Evolutionary conservation across 2,329 filamentous ascomycete species (phyloP), one percentile per base, ranked within the genome.

Genomic region (Didymella exigua): DNA sequence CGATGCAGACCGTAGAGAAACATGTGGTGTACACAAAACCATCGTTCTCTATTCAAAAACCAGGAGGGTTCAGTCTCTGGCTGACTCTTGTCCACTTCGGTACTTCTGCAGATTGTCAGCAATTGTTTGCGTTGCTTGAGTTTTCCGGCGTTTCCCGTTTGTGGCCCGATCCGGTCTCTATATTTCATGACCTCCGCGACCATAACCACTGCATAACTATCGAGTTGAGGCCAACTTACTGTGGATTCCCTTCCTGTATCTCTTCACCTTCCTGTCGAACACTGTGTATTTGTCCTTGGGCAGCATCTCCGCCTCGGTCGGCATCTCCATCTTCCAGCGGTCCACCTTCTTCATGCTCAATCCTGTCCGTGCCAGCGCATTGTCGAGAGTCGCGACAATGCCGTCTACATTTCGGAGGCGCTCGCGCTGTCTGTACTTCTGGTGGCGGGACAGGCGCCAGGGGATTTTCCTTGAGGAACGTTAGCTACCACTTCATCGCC

Each of bases 281-380:
- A 99, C 89, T 24, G 91, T 96, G 80, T 99, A 99, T 80, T 99
- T 99, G 80, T 99, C 95, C 77, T 86, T 89, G 41, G 95, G 89
- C 75, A 96, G 75, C 95, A 99, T 99, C 82, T 98, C 92, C 70
- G 86, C 84, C 82, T 99, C 95, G 23, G 86, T 89, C 19, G 95
- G 95, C 95, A 99, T 99, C 78, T 96, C 91, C 31, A 84, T 83
- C 82, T 95, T 96, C 95, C 95, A 99, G 71, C 88, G 81, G 76
- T 96, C 89, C 55, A 99, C 82, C 49, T 90, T 83, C 78, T 91
- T 91, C 50, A 84, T 81, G 41, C 87, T 84, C 56, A 87, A 84
- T 70, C 89, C 73, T 34, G 89, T 82, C 76, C 88, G 89, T 47
- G 85, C 82, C 49, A 98, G 84, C 16, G 93, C 93, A 38, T 81